These are phyloP conservation scores for Achaetomium macrosporum DNA, from an alignment of 2,329 filamentous ascomycete species.

Conservation along the genomic window DNA sequence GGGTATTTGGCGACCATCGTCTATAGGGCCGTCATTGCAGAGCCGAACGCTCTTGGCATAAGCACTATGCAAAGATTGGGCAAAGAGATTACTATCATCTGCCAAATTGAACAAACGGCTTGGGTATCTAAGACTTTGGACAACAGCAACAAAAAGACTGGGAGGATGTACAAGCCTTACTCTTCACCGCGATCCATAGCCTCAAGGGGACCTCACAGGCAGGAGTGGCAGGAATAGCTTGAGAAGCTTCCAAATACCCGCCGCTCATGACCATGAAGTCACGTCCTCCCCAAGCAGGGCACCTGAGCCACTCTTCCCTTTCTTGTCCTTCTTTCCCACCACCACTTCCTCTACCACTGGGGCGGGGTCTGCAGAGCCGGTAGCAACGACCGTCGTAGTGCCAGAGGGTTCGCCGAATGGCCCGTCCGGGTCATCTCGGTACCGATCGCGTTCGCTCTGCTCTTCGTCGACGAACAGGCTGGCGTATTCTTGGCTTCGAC, in stretches of 20 bases:
- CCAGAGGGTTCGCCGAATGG: background rate
- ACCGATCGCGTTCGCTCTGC: conserved; percentile 13
- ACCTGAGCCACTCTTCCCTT: conserved; percentile 3
- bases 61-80: no score
- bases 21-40: no score
- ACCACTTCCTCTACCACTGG: conserved; percentile 19
- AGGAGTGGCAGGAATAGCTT: background rate
- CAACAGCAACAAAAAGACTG: no score
- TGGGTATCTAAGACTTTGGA: no score
- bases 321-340: conserved; percentile 17
- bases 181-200: no score
- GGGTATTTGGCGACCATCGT: no score
- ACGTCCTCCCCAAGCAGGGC: conserved; percentile 10
- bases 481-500: conserved; percentile 7
- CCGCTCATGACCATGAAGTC: conserved; percentile 3
- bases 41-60: no score
- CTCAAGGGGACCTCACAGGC: no score
- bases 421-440: conserved; percentile 16
- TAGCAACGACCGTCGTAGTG: conserved; percentile 7
- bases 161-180: no score
- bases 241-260: background rate
- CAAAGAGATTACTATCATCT: no score
- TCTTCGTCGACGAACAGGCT: conserved; percentile 17
- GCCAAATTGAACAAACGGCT: no score
- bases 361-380: conserved; percentile 3